Evolutionary conservation across 2,329 filamentous ascomycete species (phyloP), one percentile per base, ranked within the genome.

Genomic region (Calonectria hawksworthii): DNA sequence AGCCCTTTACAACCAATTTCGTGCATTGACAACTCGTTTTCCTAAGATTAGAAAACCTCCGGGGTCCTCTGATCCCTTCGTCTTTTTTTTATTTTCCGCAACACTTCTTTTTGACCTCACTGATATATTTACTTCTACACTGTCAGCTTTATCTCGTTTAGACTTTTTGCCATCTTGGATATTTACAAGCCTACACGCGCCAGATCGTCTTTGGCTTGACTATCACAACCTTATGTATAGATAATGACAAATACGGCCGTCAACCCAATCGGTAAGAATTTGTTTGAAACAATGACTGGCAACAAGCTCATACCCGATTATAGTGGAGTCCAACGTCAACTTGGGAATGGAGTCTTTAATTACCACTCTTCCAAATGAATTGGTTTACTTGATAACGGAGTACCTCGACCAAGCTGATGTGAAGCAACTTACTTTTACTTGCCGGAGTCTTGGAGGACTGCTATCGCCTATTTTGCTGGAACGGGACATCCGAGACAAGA

Each of bases 21-120:
- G 56, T 63, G 56, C 56, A 63, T 63, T 63, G 56, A 63, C 56
- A 63, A 28, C 34, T 63, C 56, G 56, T 38, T 38, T 63, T 23
- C 26, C 38, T 63, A 41, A 41, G 56, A 63, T 63, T 63, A 63
- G 56, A 63, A 63, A 63, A 28, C 23, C 13, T 41, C 56, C 21
- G 56, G 56, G n/a, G n/a, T 63, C 36, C 30, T 63, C 56, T 34
- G 36, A 63, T 38, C 7, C 8, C 56, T 11, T 41, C 16, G n/a
- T 63, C 28, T 36, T 41, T 26, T 38, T 26, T 38, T 30, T 41
- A 6, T 41, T n/a, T 61, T 32, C 16, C 16, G n/a, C 38, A 63
- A 41, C 21, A 21, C 11, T 61, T 34, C n/a, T n/a, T 9, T 26
- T 23, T 9, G 16, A 9, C 32, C 13, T 38, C 56, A 30, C 56